These are phyloP conservation scores for Urochloa ruziziensis DNA, from an alignment of 176 grass and related monocot genomes.

Conservation along the genomic window DNA sequence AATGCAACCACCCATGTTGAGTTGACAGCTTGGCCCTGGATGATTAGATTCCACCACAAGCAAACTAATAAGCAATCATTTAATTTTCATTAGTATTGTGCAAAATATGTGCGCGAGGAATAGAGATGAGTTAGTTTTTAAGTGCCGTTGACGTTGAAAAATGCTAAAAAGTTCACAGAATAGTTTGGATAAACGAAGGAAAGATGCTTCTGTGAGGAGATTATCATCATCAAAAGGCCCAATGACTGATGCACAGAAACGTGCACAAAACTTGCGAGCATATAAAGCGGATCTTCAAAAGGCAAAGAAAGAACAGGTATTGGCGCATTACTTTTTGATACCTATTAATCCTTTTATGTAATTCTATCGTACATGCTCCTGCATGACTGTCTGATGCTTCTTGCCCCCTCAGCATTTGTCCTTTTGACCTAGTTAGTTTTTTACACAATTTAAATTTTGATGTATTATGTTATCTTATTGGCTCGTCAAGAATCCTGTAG, in stretches of 20 bases:
- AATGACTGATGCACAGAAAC: conserved; percentile 80
- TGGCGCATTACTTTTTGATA: conserved; percentile 14
- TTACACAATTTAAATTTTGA: not conserved
- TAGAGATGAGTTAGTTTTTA: no score
- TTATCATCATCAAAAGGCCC: conserved; percentile 52
- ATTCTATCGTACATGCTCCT: not conserved
- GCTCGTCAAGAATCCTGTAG: not conserved
- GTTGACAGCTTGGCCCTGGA: no score
- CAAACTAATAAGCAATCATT: no score
- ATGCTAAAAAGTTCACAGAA: conserved; percentile 59
- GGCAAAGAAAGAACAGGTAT: conserved; percentile 90
- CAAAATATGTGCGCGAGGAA: no score
- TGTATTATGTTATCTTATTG: not conserved
- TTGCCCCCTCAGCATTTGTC: not conserved
- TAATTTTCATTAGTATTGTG: no score
- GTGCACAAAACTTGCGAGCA: conserved; percentile 72
- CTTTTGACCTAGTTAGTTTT: not conserved
- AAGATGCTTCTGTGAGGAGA: conserved; percentile 55
- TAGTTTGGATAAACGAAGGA: conserved; percentile 76
- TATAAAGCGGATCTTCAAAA: conserved; percentile 93
- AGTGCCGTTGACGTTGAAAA: no score
- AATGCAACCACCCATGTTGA: no score
- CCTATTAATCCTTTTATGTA: not conserved
- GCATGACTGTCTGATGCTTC: not conserved
- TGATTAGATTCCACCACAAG: no score